Evolutionary conservation across 805 yeast species (phyloP).

Genomic region (Pichia californica): DNA sequence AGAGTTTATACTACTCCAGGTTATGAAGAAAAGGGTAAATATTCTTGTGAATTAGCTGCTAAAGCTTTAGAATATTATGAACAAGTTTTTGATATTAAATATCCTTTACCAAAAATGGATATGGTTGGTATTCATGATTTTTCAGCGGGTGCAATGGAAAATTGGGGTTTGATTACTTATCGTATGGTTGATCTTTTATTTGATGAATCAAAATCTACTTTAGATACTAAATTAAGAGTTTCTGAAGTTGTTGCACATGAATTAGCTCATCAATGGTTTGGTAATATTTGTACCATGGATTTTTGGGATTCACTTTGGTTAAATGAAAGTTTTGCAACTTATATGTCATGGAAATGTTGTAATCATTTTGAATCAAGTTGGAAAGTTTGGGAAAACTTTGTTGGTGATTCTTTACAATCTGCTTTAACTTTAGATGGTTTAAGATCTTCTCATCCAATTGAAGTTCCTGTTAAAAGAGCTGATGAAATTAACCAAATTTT

Average conservation of each 20-base stretch:
- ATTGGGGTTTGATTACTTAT: slow-evolving; percentile 78
- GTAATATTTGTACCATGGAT: slow-evolving; percentile 83
- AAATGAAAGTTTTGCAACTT: slow-evolving; percentile 87
- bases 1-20: slow-evolving; percentile 51
- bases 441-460: slow-evolving; percentile 72
- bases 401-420: slow-evolving; percentile 46
- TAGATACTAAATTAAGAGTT: slow-evolving; percentile 58
- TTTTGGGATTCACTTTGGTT: slow-evolving; percentile 94
- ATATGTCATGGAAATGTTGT: slow-evolving; percentile 71
- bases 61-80: slow-evolving; percentile 48
- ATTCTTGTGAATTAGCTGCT: slow-evolving; percentile 46
- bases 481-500: slow-evolving; percentile 78
- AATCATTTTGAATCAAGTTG: slow-evolving; percentile 70
- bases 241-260: slow-evolving; percentile 83
- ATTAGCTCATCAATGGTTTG: slow-evolving; percentile 93
- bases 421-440: slow-evolving; percentile 53
- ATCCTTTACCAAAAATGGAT: slow-evolving; percentile 82
- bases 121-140: slow-evolving; percentile 75
- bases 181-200: slow-evolving; percentile 52
- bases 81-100: slow-evolving; percentile 42
- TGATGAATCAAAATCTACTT: slow-evolving; percentile 41
- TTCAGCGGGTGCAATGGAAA: slow-evolving; percentile 87
- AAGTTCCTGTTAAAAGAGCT: slow-evolving; percentile 78
- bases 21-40: slow-evolving; percentile 37
- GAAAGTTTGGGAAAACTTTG: slow-evolving; percentile 66